Evolutionary conservation across 306 rosid species (phyloP).

Genomic region (Cucumis cinereus): DNA sequence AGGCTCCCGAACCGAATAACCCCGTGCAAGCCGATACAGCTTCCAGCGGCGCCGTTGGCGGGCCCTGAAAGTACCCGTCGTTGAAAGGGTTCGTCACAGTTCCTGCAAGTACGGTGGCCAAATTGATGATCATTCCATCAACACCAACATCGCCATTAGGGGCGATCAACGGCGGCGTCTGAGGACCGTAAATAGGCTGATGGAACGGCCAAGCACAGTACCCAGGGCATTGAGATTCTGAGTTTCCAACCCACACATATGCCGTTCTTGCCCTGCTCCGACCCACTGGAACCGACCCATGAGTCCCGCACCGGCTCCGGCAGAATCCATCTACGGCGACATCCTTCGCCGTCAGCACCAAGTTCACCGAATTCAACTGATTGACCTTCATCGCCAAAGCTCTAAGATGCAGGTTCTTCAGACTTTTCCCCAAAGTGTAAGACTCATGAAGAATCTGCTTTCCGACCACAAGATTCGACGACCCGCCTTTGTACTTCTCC

Average conservation of each 20-base stretch:
- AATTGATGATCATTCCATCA: constrained; percentile 79
- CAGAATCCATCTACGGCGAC: constrained; percentile 75
- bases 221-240: constrained; percentile 78
- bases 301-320: constrained; percentile 59
- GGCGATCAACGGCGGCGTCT: constrained; percentile 62
- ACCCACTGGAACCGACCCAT: constrained; percentile 23
- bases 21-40: constrained; percentile 87
- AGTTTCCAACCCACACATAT: constrained; percentile 78
- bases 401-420: constrained; percentile 23
- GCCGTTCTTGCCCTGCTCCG: constrained; percentile 25
- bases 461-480: constrained; percentile 51
- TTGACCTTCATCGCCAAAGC: constrained; percentile 38
- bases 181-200: constrained; percentile 86
- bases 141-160: constrained; percentile 93
- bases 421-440: constrained; percentile 51
- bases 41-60: constrained; percentile 66
- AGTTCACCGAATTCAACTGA: constrained; percentile 30
- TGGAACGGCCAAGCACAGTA: constrained; percentile 97
- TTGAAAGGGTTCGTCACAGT: constrained; percentile 83
- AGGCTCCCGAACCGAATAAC: constrained; percentile 56
- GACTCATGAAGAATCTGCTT: constrained; percentile 46
- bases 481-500: constrained; percentile 48
- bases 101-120: constrained; percentile 77
- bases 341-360: constrained; percentile 61
- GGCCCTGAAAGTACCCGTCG: constrained; percentile 76